phyloP scores from a whole-genome alignment of 2,329 filamentous ascomycete genomes.

The Akanthomyces muscarius region DNA sequence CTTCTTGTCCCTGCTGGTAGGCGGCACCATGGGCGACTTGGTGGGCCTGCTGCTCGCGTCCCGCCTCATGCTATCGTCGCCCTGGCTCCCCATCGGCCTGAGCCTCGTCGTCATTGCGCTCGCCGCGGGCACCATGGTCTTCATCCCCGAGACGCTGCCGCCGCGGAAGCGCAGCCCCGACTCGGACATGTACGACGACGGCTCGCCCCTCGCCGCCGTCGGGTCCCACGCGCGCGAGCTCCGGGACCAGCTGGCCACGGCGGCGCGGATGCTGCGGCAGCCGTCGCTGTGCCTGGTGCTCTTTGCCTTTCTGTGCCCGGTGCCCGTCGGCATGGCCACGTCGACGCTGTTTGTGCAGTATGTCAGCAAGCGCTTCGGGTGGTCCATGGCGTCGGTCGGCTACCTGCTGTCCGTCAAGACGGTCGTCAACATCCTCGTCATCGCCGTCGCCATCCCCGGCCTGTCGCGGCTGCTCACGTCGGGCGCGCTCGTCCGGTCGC shows the following conservation, averaged over 20 bases:
- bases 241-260: constrained; percentile 4
- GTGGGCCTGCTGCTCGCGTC: constrained; percentile 17
- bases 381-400: constrained; percentile 23
- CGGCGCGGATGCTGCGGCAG: constrained; percentile 12
- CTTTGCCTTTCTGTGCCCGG: constrained; percentile 20
- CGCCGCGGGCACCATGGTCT: not conserved
- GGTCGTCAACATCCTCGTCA: constrained; percentile 22
- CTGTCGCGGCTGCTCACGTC: constrained; percentile 19
- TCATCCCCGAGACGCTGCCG: constrained; percentile 18
- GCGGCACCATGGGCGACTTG: constrained; percentile 11
- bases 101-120: constrained; percentile 12
- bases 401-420: constrained; percentile 24
- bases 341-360: constrained; percentile 24
- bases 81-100: constrained; percentile 15
- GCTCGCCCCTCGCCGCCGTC: not conserved
- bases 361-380: constrained; percentile 26
- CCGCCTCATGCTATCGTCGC: constrained; percentile 16
- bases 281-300: constrained; percentile 15
- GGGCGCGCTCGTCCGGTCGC: not conserved
- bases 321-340: constrained; percentile 19
- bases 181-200: constrained; percentile 2
- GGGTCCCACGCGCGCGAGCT: constrained; percentile 4
- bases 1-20: constrained; percentile 15
- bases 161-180: not conserved
- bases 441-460: constrained; percentile 20